These are phyloP conservation scores for Annulohypoxylon truncatum DNA, from an alignment of 2,329 filamentous ascomycete species.

Conservation along the genomic window DNA sequence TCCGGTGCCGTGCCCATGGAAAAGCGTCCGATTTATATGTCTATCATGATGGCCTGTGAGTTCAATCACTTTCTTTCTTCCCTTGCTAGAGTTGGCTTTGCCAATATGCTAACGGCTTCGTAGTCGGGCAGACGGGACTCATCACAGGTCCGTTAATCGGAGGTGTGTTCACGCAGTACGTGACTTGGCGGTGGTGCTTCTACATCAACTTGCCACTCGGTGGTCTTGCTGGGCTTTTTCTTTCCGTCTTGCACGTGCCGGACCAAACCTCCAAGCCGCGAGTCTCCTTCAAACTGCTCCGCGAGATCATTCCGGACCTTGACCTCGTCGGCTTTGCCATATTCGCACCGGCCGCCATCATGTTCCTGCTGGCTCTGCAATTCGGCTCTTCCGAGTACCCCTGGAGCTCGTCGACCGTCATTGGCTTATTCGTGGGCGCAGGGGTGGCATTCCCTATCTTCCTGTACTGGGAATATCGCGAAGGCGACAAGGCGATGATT, in stretches of 20 bases:
- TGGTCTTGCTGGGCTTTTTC: conserved; percentile 49
- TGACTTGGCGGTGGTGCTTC: conserved; percentile 61
- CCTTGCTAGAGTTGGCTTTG: neutral
- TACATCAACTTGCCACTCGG: conserved; percentile 62
- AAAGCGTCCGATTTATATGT: conserved; percentile 52
- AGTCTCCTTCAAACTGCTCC: conserved; percentile 41
- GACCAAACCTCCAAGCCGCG: conserved; percentile 51
- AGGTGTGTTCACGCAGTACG: conserved; percentile 54
- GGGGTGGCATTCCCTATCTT: conserved; percentile 51
- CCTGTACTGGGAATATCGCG: conserved; percentile 55
- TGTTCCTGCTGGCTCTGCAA: conserved; percentile 59
- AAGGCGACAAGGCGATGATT: conserved; percentile 63
- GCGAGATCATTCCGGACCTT: conserved; percentile 50
- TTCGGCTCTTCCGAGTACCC: conserved; percentile 56
- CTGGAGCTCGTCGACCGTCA: conserved; percentile 54
- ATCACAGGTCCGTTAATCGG: conserved; percentile 61
- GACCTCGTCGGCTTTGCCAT: conserved; percentile 58
- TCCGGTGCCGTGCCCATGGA: conserved; percentile 54
- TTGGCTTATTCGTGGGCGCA: conserved; percentile 56
- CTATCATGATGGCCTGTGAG: conserved; percentile 45
- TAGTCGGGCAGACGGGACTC: conserved; percentile 58
- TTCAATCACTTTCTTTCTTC: neutral
- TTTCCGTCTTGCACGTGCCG: conserved; percentile 53
- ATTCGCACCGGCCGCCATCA: conserved; percentile 56
- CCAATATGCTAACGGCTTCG: neutral